Conservation (phyloP, 306 rosid genomes). For the Rubus idaeus region DNA sequence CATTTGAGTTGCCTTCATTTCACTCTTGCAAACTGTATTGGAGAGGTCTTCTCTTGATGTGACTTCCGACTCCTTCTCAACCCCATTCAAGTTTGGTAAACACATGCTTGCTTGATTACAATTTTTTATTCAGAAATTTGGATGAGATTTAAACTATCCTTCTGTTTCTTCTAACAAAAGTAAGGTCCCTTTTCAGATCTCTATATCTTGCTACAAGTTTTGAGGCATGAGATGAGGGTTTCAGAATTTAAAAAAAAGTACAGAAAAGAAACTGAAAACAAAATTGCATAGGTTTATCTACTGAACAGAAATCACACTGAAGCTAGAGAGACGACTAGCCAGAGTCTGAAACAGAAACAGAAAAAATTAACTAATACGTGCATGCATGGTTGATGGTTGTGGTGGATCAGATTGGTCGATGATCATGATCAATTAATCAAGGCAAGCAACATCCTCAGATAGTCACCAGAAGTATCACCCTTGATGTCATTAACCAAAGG, state of each 20-base stretch:
- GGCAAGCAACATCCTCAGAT: conserved; percentile 28
- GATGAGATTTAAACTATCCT: background rate
- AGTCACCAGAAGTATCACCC: conserved; percentile 37
- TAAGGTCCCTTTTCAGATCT: too few relatives aligned
- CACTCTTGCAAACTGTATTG: background rate
- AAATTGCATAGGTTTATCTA: background rate
- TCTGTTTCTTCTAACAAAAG: too few relatives aligned
- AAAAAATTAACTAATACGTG: background rate
- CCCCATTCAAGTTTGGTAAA: background rate
- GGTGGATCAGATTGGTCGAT: background rate
- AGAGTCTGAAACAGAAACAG: background rate
- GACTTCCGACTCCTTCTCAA: background rate
- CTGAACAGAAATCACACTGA: background rate
- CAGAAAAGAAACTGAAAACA: background rate
- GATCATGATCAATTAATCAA: conserved; percentile 11
- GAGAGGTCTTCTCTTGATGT: background rate
- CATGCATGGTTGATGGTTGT: background rate
- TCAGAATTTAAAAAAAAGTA: background rate
- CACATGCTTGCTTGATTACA: background rate
- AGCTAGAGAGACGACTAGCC: background rate
- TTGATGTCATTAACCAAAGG: conserved; percentile 17
- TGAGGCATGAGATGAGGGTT: background rate
- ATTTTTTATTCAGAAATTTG: background rate
- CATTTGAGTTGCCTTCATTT: background rate
- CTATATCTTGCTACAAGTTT: too few relatives aligned